Evolutionary conservation across 2,329 filamentous ascomycete genomes (phyloP), one percentile per base, ranked within the genome.

Genomic region (Thelonectria discophora): DNA sequence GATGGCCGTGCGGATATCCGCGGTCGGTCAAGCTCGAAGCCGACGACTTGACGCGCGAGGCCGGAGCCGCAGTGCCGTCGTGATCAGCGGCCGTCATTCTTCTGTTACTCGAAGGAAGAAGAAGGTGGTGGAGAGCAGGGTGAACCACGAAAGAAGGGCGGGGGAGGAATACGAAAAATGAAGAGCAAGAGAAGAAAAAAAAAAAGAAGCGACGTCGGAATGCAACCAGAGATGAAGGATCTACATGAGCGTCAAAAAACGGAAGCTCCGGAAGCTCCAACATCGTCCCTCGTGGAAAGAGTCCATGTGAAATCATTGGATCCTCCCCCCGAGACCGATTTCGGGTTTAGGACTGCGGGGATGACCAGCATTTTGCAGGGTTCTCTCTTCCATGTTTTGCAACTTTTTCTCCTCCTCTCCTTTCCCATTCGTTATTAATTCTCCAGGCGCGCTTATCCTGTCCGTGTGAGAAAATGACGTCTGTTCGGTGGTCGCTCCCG

Each of bases 1-100:
- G 80, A 75, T 97, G 93, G n/a, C 92, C 93, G 50, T 85, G 80
- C 2, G 91, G 91, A 76, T 90, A 94, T 65, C 82, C 83, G 67
- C 80, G 73, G 45, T 81, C 80, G 60, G 68, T 68, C 46, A 67
- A 58, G 9, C 72, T 71, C 7, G 72, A 74, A 17, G 71, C 65
- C 7, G 75, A 69, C 2, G 74, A 75, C 48, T 68, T 69, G 58
- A 75, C 70, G 55, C 69, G 71, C 32, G 68, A 52, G 15, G 69
- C 73, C 18, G 73, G 66, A 34, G 68, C 68, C 57, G 69, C 66
- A 52, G 67, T 69, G 55, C 65, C 47, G 11, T 58, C 49, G 49
- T 71, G 64, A 10, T 66, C 64, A 45, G 69, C 63, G 61, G 73
- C 61, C 54, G 71, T 67, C 72, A 75, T 75, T 42, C n/a, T 43